These are phyloP conservation scores for Lathyrus aphaca DNA, from an alignment of 306 rosid genomes.

Conservation along the genomic window DNA sequence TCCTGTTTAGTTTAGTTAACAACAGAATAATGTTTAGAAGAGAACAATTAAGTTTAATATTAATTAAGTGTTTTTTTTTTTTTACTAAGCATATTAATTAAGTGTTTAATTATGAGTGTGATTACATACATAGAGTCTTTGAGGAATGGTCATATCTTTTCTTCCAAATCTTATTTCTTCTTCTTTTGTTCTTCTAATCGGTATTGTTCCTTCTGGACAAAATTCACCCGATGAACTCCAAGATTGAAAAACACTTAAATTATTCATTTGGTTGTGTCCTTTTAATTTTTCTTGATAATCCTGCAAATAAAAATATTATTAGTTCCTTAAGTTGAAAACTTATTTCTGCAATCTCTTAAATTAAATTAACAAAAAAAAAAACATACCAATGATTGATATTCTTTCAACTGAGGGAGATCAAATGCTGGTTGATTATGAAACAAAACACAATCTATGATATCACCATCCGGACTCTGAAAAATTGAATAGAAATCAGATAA, in stretches of 20 bases:
- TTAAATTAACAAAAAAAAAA: neutral
- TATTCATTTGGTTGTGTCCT: conserved; percentile 36
- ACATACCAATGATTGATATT: conserved; percentile 72
- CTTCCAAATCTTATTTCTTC: conserved; percentile 80
- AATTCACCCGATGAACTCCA: conserved; percentile 68
- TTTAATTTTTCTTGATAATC: conserved; percentile 77
- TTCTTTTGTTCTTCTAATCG: conserved; percentile 74
- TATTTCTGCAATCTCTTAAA: neutral
- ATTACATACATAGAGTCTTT: conserved; percentile 65
- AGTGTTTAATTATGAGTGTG: no score
- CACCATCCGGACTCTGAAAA: conserved; percentile 84
- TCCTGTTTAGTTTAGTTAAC: no score
- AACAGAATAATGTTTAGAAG: no score
- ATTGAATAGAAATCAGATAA: neutral
- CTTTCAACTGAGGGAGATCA: conserved; percentile 76
- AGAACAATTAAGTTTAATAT: no score
- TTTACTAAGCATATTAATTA: no score
- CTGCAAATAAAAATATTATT: conserved; percentile 39
- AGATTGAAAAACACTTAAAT: conserved; percentile 52
- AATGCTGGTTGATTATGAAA: conserved; percentile 86
- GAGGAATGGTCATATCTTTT: conserved; percentile 69
- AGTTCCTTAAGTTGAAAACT: neutral
- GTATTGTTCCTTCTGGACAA: conserved; percentile 84
- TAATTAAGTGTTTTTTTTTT: no score
- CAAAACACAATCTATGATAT: conserved; percentile 80